Evolutionary conservation across 208 protist species (phyloP), one percentile per base, ranked within the genome.

Genomic region (Endotrypanum monterogeii): DNA sequence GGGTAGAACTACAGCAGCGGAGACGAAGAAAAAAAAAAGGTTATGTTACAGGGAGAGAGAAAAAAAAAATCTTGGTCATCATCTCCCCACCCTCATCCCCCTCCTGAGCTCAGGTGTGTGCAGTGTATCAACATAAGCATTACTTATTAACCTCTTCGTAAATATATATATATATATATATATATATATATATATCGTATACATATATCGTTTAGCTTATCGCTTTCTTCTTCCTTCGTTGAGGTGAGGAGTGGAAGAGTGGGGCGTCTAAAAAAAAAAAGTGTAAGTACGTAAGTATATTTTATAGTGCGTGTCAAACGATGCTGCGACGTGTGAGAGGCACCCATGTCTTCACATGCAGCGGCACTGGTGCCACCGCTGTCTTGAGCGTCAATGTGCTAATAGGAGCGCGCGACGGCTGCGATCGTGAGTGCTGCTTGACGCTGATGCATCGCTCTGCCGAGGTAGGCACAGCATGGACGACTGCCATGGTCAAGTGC

Each of bases 291-390:
- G n/a, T n/a, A n/a, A n/a, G n/a, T n/a, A n/a, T n/a, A n/a, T n/a
- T n/a, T n/a, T 28, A 20, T 35, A 35, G 8, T 46, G 3, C 20
- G 48, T 20, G 65, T 14, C 20, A 20, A 14, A 3, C 44, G 28
- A 77, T 77, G 73, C 55, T 71, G 54, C 73, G 73, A 18, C 55
- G 65, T 63, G 73, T 58, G 11, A 55, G 54, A 50, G 41, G 52
- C 61, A 44, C 39, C 39, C 11, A 28, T 50, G 61, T 39, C 61
- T 51, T n/a, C 9, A 39, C 16, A 39, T 50, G 2, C 35, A 39
- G 61, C 61, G 11, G 62, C 44, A n/a, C 12, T 2, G 62, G 62
- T 52, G 62, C 62, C 1, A 23, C 44, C 14, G 25, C n/a, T 35
- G 50, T 41, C 20, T 9, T 41, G 30, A 67, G n/a, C 25, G 2